Conservation (phyloP, 371 early-diverging fungal genomes). For the Lichtheimia ornata region DNA sequence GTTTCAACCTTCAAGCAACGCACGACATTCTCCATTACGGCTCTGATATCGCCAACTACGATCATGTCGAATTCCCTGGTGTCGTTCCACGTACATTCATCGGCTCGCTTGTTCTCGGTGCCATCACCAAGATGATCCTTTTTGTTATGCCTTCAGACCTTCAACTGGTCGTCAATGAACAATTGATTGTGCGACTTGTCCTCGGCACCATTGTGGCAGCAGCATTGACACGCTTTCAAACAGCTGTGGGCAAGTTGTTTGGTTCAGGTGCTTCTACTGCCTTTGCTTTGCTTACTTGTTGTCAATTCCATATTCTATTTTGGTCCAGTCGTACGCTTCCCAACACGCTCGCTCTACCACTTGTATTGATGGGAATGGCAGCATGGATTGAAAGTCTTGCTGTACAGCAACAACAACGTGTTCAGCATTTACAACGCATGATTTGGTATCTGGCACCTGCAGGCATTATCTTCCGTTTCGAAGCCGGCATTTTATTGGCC, state of each 20-base stretch:
- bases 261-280: conserved; percentile 56
- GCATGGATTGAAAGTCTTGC: conserved; percentile 40
- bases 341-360: conserved; percentile 82
- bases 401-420: conserved; percentile 9
- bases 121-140: conserved; percentile 1
- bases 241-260: conserved; percentile 51
- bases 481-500: conserved; percentile 61
- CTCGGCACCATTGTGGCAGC: conserved; percentile 55
- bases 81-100: conserved; percentile 93
- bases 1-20: conserved; percentile 90
- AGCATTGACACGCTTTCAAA: conserved; percentile 43
- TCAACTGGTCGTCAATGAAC: conserved; percentile 13
- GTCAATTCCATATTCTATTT: conserved; percentile 88
- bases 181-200: conserved; percentile 50
- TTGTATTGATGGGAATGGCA: conserved; percentile 49
- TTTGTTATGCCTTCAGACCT: background rate
- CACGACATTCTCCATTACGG: conserved; percentile 80
- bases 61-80: conserved; percentile 89
- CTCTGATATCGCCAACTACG: conserved; percentile 52
- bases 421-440: conserved; percentile 45
- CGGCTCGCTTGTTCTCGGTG: conserved; percentile 67
- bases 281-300: conserved; percentile 61
- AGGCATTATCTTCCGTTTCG: conserved; percentile 82
- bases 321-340: conserved; percentile 88
- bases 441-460: conserved; percentile 61